Base-by-base conservation (phyloP, 768 basidiomycete species). In the Guyanaporus albipodus region DNA sequence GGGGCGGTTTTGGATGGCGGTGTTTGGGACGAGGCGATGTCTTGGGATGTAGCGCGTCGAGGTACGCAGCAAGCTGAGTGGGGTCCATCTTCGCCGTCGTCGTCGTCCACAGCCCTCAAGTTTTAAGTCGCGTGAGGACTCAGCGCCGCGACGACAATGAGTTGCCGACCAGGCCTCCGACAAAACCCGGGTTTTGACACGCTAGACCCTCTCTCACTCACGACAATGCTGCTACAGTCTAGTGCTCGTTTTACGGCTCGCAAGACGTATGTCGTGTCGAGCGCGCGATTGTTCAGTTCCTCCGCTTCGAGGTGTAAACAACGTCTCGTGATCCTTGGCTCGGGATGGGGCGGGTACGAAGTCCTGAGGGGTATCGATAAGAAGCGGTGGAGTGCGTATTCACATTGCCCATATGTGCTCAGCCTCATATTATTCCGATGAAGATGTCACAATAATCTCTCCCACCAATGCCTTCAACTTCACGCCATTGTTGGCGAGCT, bases 291-390 rank as follows among this genome's bases (percentile, higher is more conserved):
- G 44, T 76, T 78, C 46, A 69, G 65, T 43, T 71, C 70, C 15
- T 73, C 75, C 4, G 38, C 58, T 8, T 47, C 64, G 1, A 48
- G 56, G 29, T 49, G 48, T 18, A 69, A 72, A 46, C 71, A 71
- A 39, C 66, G 69, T 27, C 74, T 87, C 28, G 77, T 87, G 17
- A 81, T 88, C 50, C 69, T 87, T 7, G 86, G 85, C 8, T 86
- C 84, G 9, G 86, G 86, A 19, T 88, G 85, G 86, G 85, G 83
- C 46, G 86, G 86, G 0, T 87, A 87, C 54, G 81, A 82, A 49
- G 68, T 88, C 12, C 70, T 87, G 19, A 70, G 80, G 29, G 74
- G 76, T 3, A 67, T 88, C 2, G 82, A 88, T 64, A 87, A 83
- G 65, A 82, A 80, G 51, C 75, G 76, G 42, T 87, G 83, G 80